These are phyloP conservation scores for Talaromyces borbonicus DNA, from an alignment of 495 filamentous ascomycete species.

Conservation along the genomic window DNA sequence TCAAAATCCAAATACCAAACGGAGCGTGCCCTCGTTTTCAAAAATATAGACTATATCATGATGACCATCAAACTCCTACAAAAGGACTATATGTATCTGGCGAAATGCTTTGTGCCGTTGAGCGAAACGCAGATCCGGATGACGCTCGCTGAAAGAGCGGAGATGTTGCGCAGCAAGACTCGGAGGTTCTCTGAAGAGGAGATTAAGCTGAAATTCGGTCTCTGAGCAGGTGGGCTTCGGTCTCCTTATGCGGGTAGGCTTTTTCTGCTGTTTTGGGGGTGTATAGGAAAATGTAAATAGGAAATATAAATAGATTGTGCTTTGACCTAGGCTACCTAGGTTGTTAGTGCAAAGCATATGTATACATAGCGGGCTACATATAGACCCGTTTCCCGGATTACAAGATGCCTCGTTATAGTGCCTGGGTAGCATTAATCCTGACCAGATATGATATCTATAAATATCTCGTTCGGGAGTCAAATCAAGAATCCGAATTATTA, in stretches of 20 bases:
- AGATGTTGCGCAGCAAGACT: constrained; percentile 53
- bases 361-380: too few relatives aligned
- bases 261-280: too few relatives aligned
- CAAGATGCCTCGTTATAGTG: too few relatives aligned
- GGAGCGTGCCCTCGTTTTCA: constrained; percentile 57
- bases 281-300: background rate
- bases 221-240: background rate
- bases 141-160: constrained; percentile 48
- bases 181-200: constrained; percentile 48
- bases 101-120: constrained; percentile 56
- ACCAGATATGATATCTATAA: too few relatives aligned
- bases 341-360: too few relatives aligned
- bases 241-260: background rate
- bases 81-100: constrained; percentile 55
- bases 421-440: too few relatives aligned
- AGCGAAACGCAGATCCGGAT: constrained; percentile 50
- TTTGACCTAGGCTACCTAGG: background rate
- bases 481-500: too few relatives aligned
- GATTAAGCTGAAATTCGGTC: constrained; percentile 29
- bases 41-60: constrained; percentile 62
- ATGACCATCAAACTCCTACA: constrained; percentile 50
- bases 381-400: too few relatives aligned
- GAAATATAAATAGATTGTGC: too few relatives aligned
- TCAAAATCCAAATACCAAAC: constrained; percentile 48
- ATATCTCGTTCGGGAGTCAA: too few relatives aligned